phyloP scores from a whole-genome alignment of 2,329 filamentous ascomycete genomes.

The Paracorniculantispora psalliotae region DNA sequence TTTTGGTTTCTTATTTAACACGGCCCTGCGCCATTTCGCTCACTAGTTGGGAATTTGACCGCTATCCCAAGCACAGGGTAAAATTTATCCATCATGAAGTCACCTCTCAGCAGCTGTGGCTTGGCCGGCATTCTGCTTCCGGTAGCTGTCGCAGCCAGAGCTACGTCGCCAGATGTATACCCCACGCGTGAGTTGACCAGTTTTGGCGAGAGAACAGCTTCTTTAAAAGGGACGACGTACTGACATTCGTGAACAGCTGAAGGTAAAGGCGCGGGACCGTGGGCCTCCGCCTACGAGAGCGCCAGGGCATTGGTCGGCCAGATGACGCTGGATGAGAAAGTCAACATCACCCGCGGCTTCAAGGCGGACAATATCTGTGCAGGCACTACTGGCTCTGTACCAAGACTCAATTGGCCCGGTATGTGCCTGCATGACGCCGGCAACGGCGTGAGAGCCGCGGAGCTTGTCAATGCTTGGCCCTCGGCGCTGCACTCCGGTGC shows the following conservation, averaged over 20 bases:
- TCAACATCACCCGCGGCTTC: conserved; percentile 46
- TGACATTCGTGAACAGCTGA: conserved; percentile 20
- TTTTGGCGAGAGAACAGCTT: neutral
- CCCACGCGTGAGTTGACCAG: conserved; percentile 20
- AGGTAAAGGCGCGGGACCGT: conserved; percentile 34
- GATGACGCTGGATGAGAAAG: conserved; percentile 64
- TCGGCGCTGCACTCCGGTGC: conserved; percentile 45
- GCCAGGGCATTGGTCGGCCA: conserved; percentile 52
- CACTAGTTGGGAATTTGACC: neutral
- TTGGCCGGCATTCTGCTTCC: conserved; percentile 13
- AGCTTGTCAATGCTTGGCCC: conserved; percentile 44
- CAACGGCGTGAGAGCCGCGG: conserved; percentile 44
- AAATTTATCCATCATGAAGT: conserved; percentile 1
- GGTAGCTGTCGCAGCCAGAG: neutral
- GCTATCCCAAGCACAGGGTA: neutral
- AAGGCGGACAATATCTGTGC: conserved; percentile 48
- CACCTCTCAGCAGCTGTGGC: neutral
- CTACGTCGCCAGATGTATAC: conserved; percentile 22
- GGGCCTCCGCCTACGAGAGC: conserved; percentile 54
- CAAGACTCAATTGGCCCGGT: conserved; percentile 40
- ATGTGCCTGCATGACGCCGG: conserved; percentile 47
- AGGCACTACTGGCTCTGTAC: conserved; percentile 42
- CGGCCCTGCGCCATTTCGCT: neutral
- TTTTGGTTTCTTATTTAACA: neutral
- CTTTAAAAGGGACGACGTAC: neutral